Evolutionary conservation across 2,329 filamentous ascomycete species (phyloP).

Genomic region (Diaporthe amygdali): DNA sequence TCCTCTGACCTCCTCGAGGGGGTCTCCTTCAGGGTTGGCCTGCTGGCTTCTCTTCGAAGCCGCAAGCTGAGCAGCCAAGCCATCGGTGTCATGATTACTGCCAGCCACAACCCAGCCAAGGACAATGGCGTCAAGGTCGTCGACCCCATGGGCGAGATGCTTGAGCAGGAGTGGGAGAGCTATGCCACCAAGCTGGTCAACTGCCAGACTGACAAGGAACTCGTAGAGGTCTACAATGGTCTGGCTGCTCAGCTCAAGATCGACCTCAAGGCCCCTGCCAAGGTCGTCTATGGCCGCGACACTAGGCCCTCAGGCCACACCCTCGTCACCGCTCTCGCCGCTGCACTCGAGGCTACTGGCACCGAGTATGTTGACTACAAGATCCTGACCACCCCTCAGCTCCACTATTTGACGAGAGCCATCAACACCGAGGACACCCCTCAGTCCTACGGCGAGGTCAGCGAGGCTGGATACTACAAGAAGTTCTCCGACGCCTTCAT

Average conservation of each 20-base stretch:
- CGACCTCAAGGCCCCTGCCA: constrained; percentile 71
- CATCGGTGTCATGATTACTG: constrained; percentile 96
- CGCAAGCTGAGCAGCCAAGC: constrained; percentile 88
- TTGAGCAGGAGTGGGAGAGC: constrained; percentile 92
- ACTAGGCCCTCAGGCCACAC: constrained; percentile 90
- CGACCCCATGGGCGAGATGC: constrained; percentile 97
- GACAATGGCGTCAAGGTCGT: constrained; percentile 97
- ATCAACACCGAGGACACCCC: constrained; percentile 90
- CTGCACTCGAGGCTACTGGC: constrained; percentile 77
- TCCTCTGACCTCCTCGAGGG: constrained; percentile 83
- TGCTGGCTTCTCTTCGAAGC: constrained; percentile 86
- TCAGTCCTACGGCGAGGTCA: constrained; percentile 86
- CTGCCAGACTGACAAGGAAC: constrained; percentile 73
- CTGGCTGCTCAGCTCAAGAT: constrained; percentile 79
- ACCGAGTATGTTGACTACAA: constrained; percentile 84
- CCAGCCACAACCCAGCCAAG: constrained; percentile 86
- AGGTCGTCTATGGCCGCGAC: constrained; percentile 89
- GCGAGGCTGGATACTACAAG: constrained; percentile 92
- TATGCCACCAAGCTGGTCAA: constrained; percentile 92
- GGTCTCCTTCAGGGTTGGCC: constrained; percentile 89
- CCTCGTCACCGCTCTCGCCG: constrained; percentile 78
- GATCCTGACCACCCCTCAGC: constrained; percentile 93
- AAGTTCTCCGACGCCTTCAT: constrained; percentile 88
- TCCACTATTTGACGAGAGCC: constrained; percentile 95
- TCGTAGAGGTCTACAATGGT: constrained; percentile 77